Conservation (phyloP, 345 rosid species). For the Hibiscus mutabilis region DNA sequence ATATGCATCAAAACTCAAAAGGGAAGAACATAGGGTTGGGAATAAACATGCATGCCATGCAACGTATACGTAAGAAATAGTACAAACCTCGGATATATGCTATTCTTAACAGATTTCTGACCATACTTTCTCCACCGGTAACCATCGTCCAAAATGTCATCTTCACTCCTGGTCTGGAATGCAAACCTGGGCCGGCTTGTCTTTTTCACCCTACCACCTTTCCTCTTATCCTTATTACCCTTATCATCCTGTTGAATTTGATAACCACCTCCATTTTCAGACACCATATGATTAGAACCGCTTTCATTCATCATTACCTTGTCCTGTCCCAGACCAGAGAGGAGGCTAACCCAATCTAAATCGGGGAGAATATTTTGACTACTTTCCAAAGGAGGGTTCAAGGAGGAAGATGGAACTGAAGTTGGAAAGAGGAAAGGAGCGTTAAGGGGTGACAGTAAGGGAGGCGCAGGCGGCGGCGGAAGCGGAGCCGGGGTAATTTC, state of each 20-base stretch:
- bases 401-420: slow-evolving; percentile 22
- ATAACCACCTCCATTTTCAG: slow-evolving; percentile 17
- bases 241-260: slow-evolving; percentile 14
- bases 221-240: slow-evolving; percentile 27
- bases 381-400: slow-evolving; percentile 21
- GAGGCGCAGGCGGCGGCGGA: slow-evolving; percentile 9
- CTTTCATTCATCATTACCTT: slow-evolving; percentile 19
- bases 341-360: slow-evolving; percentile 48
- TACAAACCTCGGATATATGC: slow-evolving; percentile 53
- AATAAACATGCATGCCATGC: slow-evolving; percentile 6
- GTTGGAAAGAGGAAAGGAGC: slow-evolving; percentile 22
- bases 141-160: slow-evolving; percentile 73
- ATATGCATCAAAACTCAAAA: not conserved
- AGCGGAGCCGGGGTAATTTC: slow-evolving; percentile 9
- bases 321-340: slow-evolving; percentile 29
- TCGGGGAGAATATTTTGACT: slow-evolving; percentile 20
- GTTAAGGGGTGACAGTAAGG: slow-evolving; percentile 18
- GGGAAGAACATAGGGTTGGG: not conserved
- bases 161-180: slow-evolving; percentile 58
- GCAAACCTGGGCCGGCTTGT: slow-evolving; percentile 43
- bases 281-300: not conserved
- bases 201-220: slow-evolving; percentile 28
- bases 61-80: slow-evolving; percentile 1
- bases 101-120: slow-evolving; percentile 63
- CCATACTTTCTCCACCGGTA: slow-evolving; percentile 74